Evolutionary conservation across 2,329 filamentous ascomycete species (phyloP), one percentile per base, ranked within the genome.

Genomic region (Neospermospora avenae): DNA sequence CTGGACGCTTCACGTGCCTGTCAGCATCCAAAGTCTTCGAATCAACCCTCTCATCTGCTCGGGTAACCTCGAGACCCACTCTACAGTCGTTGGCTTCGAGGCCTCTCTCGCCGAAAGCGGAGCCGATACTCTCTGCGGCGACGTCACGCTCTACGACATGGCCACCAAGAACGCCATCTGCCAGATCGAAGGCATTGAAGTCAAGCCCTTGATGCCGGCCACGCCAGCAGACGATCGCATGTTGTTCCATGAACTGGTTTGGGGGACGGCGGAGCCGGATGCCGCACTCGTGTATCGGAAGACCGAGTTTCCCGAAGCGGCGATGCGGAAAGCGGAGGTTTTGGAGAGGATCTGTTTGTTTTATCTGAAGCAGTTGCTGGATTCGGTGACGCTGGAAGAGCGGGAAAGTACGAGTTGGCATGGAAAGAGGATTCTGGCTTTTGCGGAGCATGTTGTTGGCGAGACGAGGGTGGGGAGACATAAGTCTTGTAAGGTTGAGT

Each of bases 1-100:
- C 1, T 64, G 61, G 60, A 52, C 61, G 11, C 28, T 70, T 5
- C 65, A 68, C 35, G 62, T 69, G 10, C 68, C 68, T 16, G 68
- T 67, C 3, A 31, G 31, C 2, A 66, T 70, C 35, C 14, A 39
- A 28, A 49, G 42, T 14, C 63, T 70, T 24, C 37, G 62, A 1
- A 54, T 70, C 34, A 69, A 68, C 53, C 65, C 63, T 25, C 24
- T 24, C 18, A 25, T 57, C 10, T 66, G 53, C 46, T 20, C 56
- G 8, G 44, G 6, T 3, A 2, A 24, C 16, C 22, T 14, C 41
- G 20, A 49, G 13, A 31, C 10, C 25, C 31, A 16, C 28, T 34
- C 20, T 14, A 24, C 6, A 11, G 46, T 46, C 49, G 16, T 61
- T 1, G 16, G 39, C 1, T 61, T 61, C 20, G 54, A 61, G 16